Evolutionary conservation across 1,284 basidiomycete genomes (phyloP), one percentile per base, ranked within the genome.

Genomic region (Cryptococcus sp.): DNA sequence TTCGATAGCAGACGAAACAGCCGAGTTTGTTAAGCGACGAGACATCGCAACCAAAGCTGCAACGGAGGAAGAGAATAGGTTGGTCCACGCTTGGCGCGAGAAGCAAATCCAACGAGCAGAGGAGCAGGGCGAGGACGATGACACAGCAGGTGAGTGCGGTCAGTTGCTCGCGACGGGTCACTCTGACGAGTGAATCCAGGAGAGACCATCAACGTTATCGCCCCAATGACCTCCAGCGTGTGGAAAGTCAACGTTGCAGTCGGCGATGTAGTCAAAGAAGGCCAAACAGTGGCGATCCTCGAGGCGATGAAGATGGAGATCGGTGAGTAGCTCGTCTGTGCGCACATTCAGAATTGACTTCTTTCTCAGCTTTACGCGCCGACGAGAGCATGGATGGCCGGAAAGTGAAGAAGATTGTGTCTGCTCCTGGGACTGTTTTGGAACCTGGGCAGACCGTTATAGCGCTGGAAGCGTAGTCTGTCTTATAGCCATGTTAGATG

Each of bases 271-370:
- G 78, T 88, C 41, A 60, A 73, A 13, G 76, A 78, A 0, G 82
- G 84, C 11, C 81, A 86, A 38, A 79, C 84, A 17, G 63, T 88
- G 48, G 65, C 85, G 5, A 79, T 88, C 22, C 79, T 89, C 17
- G 86, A 88, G 70, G 87, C 87, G 0, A 89, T 88, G 88, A 89
- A 89, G 77, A 87, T 84, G 5, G 87, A 88, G 69, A 71, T 76
- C 35, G 70, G 56, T 68, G 56, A 39, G 68, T 69, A 3, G 48
- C 50, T 20, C 1, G 7, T 2, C 13, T 35, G 31, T 10, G 31
- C 8, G 17, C 10, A 40, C 41, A n/a, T 38, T 5, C 5, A 22
- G n/a, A 3, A 23, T 25, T 40, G 35, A 59, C 8, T 35, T 39
- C 45, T 38, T 20, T 23, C 15, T 10, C 48, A 67, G 67, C 65